A percentile compares a stretch with the other conserved stretches of the same genome.
These are phyloP conservation scores for Yamadazyma dushanensis DNA, from an alignment of 1,139 yeast genomes.

Conservation along the genomic window DNA sequence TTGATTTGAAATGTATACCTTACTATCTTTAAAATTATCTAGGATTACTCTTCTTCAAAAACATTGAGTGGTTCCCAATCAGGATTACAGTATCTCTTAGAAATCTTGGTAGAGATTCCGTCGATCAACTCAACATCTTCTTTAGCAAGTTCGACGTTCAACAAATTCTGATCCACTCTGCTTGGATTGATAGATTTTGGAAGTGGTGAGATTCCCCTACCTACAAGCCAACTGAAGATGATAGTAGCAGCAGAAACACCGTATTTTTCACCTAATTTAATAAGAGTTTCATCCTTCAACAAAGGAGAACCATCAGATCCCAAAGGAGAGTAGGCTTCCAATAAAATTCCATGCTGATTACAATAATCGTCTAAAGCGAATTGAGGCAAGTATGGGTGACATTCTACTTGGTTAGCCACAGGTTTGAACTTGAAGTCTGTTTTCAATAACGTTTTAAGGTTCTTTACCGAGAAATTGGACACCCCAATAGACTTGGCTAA, in stretches of 20 bases:
- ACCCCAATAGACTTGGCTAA: constrained; percentile 54
- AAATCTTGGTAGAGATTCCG: constrained; percentile 28
- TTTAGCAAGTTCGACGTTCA: constrained; percentile 27
- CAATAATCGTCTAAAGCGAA: constrained; percentile 38
- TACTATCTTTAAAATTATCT: too few relatives aligned
- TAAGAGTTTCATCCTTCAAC: constrained; percentile 40
- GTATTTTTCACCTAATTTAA: constrained; percentile 44
- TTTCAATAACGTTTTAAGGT: constrained; percentile 44
- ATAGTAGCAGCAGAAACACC: constrained; percentile 45
- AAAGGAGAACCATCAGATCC: constrained; percentile 57
- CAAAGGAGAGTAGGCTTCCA: constrained; percentile 61
- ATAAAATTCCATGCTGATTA: constrained; percentile 39
- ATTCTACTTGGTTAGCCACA: constrained; percentile 43
- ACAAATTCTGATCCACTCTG: constrained; percentile 33
- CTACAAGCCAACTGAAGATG: constrained; percentile 53
- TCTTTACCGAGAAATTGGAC: constrained; percentile 53
- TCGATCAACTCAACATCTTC: constrained; percentile 35
- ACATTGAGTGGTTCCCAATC: constrained; percentile 21
- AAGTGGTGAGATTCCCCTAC: constrained; percentile 50
- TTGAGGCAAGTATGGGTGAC: constrained; percentile 60
- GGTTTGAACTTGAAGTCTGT: constrained; percentile 47
- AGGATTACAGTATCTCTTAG: constrained; percentile 27
- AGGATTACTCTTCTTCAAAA: neutral
- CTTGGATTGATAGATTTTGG: constrained; percentile 50
- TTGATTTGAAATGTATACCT: too few relatives aligned